phyloP scores from a whole-genome alignment of 768 basidiomycete species.

The Chalciporus piperatus region DNA sequence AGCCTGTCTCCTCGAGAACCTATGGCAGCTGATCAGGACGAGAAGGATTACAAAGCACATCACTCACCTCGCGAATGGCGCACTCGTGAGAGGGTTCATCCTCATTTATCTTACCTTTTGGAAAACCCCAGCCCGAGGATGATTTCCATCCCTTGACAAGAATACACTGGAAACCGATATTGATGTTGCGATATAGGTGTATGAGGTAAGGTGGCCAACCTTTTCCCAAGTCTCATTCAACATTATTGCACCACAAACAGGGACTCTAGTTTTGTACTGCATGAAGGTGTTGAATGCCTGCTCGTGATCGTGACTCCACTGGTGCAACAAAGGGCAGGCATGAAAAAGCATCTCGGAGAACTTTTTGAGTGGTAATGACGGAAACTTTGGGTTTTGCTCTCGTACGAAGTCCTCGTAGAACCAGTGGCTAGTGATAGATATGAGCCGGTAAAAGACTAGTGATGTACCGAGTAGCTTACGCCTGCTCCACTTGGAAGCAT shows the following conservation, averaged over 20 bases:
- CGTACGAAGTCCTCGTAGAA: conserved; percentile 99
- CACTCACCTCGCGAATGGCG: conserved; percentile 84
- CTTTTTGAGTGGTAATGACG: conserved; percentile 83
- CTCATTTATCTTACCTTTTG: conserved; percentile 99
- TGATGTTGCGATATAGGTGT: conserved; percentile 8
- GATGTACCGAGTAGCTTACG: conserved; percentile 53
- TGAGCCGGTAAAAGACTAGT: conserved; percentile 13
- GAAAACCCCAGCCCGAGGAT: conserved; percentile 97
- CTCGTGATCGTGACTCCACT: conserved; percentile 84
- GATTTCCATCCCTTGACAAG: conserved; percentile 98
- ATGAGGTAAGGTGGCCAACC: conserved; percentile 42
- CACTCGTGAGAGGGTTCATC: conserved; percentile 81
- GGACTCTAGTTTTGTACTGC: conserved; percentile 94
- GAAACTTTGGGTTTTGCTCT: conserved; percentile 83
- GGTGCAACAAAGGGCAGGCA: conserved; percentile 76
- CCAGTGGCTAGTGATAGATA: conserved; percentile 73
- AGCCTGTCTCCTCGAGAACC: conserved; percentile 98
- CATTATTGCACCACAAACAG: conserved; percentile 97
- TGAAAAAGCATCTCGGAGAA: conserved; percentile 92
- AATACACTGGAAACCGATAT: conserved; percentile 61
- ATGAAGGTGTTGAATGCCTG: conserved; percentile 87
- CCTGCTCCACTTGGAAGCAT: conserved; percentile 99
- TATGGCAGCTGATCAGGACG: conserved; percentile 32
- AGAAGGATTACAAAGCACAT: neutral
- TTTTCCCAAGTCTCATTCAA: conserved; percentile 91